A percentile compares a stretch with the other conserved stretches of the same genome.
Evolutionary conservation across 257 asterid species (phyloP).

Genomic region (Solanum chaucha): DNA sequence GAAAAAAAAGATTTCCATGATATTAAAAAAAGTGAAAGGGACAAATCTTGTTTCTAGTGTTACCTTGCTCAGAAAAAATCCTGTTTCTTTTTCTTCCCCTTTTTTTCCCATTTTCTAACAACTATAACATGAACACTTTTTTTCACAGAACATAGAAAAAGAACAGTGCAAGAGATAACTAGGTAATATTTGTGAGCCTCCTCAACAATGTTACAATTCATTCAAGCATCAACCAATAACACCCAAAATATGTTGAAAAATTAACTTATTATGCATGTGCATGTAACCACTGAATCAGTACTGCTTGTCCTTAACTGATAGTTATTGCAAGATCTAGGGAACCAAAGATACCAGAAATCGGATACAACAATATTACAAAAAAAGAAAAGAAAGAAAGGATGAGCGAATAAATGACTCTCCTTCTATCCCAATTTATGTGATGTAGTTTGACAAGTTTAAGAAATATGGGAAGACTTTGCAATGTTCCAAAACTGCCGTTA

Average conservation of each 20-base stretch:
- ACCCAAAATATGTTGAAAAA: no score
- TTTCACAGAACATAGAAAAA: neutral
- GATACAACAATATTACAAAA: neutral
- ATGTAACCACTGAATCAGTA: neutral
- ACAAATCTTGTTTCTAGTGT: neutral
- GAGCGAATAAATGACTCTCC: neutral
- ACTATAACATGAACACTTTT: neutral
- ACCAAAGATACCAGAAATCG: neutral
- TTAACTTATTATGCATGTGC: no score
- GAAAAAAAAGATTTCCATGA: neutral
- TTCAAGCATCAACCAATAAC: neutral
- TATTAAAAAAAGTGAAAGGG: neutral
- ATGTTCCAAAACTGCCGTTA: no score
- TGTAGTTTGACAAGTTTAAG: no score
- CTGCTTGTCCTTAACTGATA: neutral
- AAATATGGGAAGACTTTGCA: no score
- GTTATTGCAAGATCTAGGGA: neutral
- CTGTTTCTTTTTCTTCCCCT: neutral
- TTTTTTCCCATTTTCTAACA: neutral
- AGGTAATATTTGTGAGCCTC: neutral
- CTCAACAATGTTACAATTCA: neutral
- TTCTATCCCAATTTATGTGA: neutral
- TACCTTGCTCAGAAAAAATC: neutral
- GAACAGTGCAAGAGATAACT: neutral
- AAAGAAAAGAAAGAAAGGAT: no score